Base-by-base conservation (phyloP, 306 rosid genomes). In the Prunus mongolica region DNA sequence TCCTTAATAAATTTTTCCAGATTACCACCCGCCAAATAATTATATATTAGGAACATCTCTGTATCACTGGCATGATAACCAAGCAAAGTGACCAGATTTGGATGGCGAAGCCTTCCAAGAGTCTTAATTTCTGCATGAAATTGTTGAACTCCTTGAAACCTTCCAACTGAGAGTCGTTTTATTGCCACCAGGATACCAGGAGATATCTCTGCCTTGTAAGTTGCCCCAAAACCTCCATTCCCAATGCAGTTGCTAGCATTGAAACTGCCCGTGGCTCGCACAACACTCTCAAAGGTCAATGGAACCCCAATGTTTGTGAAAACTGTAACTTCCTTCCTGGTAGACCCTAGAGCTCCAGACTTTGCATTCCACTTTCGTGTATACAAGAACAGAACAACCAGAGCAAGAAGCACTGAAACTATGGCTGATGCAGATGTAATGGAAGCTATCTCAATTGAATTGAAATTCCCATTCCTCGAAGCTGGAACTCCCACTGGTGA, bases 191-290 rank as follows among this genome's bases (percentile, higher is more conserved):
- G 57, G 38, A 66, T 68, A 60, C 91, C 90, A 24, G 91, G 84
- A 0, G 94, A 45, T 72, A 93, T 80, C 91, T 91, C 97, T 64
- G 98, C 98, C 80, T 90, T 93, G 46, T 93, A 93, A 28, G 97
- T 93, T 65, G 98, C 91, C 19, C 98, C 98, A 78, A 93, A 93
- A 47, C 98, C 98, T 75, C 98, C 98, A 90, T 73, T 93, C 60
- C 98, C 98, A 41, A 93, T 93, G 65, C 96, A 93, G 84, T 93
- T 93, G 82, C 94, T 77, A 3, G 94, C 86, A 81, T 87, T 93
- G 84, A 91, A 93, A 75, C 88, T 85, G 8, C 86, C 93, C 0
- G 98, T 93, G 79, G 94, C 96, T 58, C 76, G 88, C 67, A 93
- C 97, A 28, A 93, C 98, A 81, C 44, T 76, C 62, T 93, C 98